Percentiles rank a stretch among this genome's conserved stretches.
phyloP scores from a whole-genome alignment of 176 grass and related monocot genomes.

The Saccharum spontaneum region DNA sequence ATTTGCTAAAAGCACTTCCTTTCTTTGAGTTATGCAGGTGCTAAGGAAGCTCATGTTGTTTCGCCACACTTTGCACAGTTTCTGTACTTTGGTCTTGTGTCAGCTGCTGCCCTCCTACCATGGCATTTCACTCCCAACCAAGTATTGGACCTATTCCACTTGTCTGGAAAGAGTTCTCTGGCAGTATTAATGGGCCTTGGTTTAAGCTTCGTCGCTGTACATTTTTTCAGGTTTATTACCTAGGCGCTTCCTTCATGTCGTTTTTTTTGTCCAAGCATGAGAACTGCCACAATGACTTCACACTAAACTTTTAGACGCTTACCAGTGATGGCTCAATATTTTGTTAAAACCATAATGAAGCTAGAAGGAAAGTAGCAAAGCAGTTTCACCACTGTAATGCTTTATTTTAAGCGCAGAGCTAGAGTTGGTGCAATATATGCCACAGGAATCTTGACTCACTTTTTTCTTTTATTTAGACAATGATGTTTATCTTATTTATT shows the following conservation, averaged over 20 bases:
- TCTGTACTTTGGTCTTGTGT: too few species aligned
- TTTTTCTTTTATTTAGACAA: slow-evolving; percentile 15
- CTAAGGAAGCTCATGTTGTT: too few species aligned
- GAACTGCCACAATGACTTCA: background rate
- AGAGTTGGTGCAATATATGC: slow-evolving; percentile 18
- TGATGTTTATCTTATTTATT: background rate
- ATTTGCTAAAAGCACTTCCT: too few species aligned
- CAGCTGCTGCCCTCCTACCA: too few species aligned
- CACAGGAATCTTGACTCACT: background rate
- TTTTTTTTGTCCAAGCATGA: slow-evolving; percentile 16
- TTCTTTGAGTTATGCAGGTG: too few species aligned
- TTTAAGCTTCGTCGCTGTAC: slow-evolving; percentile 46
- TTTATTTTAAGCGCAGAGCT: background rate
- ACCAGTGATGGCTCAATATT: background rate
- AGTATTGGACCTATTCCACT: slow-evolving; percentile 39
- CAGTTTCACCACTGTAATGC: background rate
- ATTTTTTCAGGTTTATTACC: slow-evolving; percentile 72
- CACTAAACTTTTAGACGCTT: background rate
- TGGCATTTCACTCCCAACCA: slow-evolving; percentile 68
- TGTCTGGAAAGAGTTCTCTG: slow-evolving; percentile 53
- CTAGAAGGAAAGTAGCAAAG: background rate
- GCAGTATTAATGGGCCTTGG: slow-evolving; percentile 46
- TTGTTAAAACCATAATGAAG: slow-evolving; percentile 9
- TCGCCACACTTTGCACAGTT: too few species aligned
- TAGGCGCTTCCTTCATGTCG: background rate